phyloP scores from a whole-genome alignment of 1,284 basidiomycete species.

The Volvariella surrecta region DNA sequence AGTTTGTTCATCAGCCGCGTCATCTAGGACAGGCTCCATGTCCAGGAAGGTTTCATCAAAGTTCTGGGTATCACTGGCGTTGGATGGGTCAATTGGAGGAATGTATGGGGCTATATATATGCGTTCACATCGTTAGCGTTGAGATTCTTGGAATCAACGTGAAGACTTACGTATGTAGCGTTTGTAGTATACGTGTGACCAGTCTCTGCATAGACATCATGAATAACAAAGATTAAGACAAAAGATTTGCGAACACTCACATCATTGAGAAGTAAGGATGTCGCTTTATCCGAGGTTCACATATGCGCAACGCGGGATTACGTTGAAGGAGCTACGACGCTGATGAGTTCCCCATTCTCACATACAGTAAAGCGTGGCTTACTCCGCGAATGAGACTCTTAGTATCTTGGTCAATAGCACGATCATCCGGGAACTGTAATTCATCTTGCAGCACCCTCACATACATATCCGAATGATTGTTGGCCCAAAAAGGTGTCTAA shows the following conservation, averaged over 20 bases:
- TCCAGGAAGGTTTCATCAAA: conserved; percentile 97
- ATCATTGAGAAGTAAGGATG: conserved; percentile 97
- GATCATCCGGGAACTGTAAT: conserved; percentile 82
- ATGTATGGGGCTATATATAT: conserved; percentile 80
- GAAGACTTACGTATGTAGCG: conserved; percentile 76
- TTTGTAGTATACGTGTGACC: conserved; percentile 90
- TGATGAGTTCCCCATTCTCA: neutral
- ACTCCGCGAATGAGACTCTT: conserved; percentile 93
- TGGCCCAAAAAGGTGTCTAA: conserved; percentile 91
- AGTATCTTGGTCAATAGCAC: conserved; percentile 88
- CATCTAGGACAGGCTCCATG: conserved; percentile 84
- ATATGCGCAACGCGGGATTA: conserved; percentile 84
- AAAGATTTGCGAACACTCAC: conserved; percentile 34
- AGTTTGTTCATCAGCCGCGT: conserved; percentile 51
- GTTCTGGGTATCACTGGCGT: conserved; percentile 94
- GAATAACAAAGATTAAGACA: conserved; percentile 11
- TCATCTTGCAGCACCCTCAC: conserved; percentile 84
- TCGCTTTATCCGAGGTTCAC: conserved; percentile 87
- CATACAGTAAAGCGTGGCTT: conserved; percentile 22
- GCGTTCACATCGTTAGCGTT: too few relatives aligned
- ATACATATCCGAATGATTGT: conserved; percentile 94
- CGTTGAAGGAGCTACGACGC: conserved; percentile 73
- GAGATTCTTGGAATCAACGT: conserved; percentile 1
- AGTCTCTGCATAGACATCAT: conserved; percentile 52
- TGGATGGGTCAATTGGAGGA: conserved; percentile 86